Evolutionary conservation across 177 flowering plant genomes (phyloP).

Genomic region (Vitis hybrid): DNA sequence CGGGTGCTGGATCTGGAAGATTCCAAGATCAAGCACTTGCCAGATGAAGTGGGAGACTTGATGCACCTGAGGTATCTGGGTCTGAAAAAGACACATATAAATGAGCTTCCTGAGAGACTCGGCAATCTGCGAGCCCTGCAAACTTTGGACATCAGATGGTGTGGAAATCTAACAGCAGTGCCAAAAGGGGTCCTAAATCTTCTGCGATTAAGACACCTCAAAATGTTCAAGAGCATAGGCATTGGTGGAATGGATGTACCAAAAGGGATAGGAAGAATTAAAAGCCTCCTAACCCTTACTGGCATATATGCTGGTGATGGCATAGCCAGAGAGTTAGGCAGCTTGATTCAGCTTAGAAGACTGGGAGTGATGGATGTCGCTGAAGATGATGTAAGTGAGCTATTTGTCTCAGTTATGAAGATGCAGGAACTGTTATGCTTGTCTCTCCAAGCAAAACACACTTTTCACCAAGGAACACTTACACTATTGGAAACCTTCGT

Average conservation of each 20-base stretch:
- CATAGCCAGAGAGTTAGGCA: slow-evolving; percentile 15
- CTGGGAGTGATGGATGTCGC: slow-evolving; percentile 20
- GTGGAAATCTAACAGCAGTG: slow-evolving; percentile 4
- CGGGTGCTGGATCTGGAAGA: slow-evolving; percentile 7
- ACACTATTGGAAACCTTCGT: slow-evolving; percentile 10
- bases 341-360: slow-evolving; percentile 18
- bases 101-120: slow-evolving; percentile 3
- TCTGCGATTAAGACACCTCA: slow-evolving; percentile 4
- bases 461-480: slow-evolving; percentile 3
- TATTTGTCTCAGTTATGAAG: slow-evolving; percentile 14
- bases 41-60: slow-evolving; percentile 8
- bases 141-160: slow-evolving; percentile 5
- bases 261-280: slow-evolving; percentile 2
- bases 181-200: slow-evolving; percentile 3
- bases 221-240: slow-evolving; percentile 4
- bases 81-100: background rate
- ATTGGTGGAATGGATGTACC: slow-evolving; percentile 3
- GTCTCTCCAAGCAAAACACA: slow-evolving; percentile 18
- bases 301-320: slow-evolving; percentile 1
- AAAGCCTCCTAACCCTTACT: background rate
- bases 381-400: slow-evolving; percentile 17
- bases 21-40: slow-evolving; percentile 1
- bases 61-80: slow-evolving; percentile 6
- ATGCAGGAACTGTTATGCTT: slow-evolving; percentile 14
- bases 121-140: background rate